Percentiles rank a stretch among this genome's conserved stretches.
These are phyloP conservation scores for Penicillium psychrosexuale DNA, from an alignment of 2,329 filamentous ascomycete genomes.

Conservation along the genomic window DNA sequence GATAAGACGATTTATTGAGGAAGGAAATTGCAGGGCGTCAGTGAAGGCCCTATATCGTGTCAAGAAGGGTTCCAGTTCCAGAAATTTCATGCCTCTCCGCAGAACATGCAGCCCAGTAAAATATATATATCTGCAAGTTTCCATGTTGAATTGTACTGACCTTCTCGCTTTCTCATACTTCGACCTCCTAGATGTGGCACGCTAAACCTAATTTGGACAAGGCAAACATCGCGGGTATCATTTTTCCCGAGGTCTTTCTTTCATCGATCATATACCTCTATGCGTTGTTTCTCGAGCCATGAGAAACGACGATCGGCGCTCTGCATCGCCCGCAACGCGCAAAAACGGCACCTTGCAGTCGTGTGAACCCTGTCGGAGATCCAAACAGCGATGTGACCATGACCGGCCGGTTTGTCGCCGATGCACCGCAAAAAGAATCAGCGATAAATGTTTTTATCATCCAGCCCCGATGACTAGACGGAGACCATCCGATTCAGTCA, in stretches of 20 bases:
- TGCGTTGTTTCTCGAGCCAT: constrained; percentile 7
- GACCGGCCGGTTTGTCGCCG: constrained; percentile 33
- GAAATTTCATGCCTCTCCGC: no score
- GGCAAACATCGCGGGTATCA: neutral
- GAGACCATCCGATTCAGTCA: constrained; percentile 12
- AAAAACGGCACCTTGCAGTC: constrained; percentile 38
- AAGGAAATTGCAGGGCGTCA: constrained; percentile 13
- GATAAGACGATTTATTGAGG: constrained; percentile 14
- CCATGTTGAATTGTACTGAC: neutral
- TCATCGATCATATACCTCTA: neutral
- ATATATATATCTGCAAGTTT: neutral
- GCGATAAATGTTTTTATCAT: constrained; percentile 36
- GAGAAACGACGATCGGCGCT: constrained; percentile 20
- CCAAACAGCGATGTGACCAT: constrained; percentile 39
- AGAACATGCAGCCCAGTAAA: neutral
- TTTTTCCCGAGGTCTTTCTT: neutral
- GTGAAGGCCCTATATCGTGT: neutral
- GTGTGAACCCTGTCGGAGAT: constrained; percentile 40
- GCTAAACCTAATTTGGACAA: constrained; percentile 3
- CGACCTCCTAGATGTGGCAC: neutral
- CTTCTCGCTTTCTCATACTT: neutral
- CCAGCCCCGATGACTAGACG: constrained; percentile 40
- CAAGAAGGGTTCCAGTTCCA: neutral
- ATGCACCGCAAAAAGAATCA: constrained; percentile 31
- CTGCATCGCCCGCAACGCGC: constrained; percentile 29